phyloP scores from a whole-genome alignment of 768 basidiomycete genomes.

The Ephemerocybe angulata region DNA sequence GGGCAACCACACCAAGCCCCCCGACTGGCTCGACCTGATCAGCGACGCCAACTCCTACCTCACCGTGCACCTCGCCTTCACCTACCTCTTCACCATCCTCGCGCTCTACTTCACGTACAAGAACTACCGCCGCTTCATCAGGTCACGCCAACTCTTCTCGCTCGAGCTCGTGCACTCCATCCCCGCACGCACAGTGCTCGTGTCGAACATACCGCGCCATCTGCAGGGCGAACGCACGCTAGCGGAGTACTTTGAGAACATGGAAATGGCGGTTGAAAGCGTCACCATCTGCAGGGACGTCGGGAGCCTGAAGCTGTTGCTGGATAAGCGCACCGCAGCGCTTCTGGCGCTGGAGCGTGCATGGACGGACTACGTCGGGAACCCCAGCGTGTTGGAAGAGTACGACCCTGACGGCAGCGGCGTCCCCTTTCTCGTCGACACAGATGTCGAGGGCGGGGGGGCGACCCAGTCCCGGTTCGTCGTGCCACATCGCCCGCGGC shows the following conservation, averaged over 20 bases:
- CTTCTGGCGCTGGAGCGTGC: constrained; percentile 75
- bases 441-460: constrained; percentile 51
- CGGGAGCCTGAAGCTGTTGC: constrained; percentile 60
- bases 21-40: constrained; percentile 83
- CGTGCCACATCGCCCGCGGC: constrained; percentile 70
- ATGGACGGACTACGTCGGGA: constrained; percentile 92
- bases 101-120: constrained; percentile 83
- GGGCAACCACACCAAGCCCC: constrained; percentile 34
- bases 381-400: constrained; percentile 81
- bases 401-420: constrained; percentile 71
- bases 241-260: constrained; percentile 90
- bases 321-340: constrained; percentile 80
- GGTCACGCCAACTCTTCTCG: constrained; percentile 88
- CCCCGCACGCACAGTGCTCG: constrained; percentile 88
- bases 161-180: constrained; percentile 94
- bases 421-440: constrained; percentile 42
- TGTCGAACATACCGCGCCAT: constrained; percentile 80
- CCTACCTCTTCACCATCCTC: constrained; percentile 88
- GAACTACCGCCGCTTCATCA: constrained; percentile 87
- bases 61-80: constrained; percentile 86
- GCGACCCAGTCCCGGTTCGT: constrained; percentile 51
- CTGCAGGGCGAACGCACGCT: constrained; percentile 81
- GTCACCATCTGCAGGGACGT: constrained; percentile 87
- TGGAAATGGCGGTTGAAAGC: constrained; percentile 86
- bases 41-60: constrained; percentile 88